A percentile compares a stretch with the other conserved stretches of the same genome.
Evolutionary conservation across 805 yeast species (phyloP).

Genomic region (Yamadazyma nakazawae): DNA sequence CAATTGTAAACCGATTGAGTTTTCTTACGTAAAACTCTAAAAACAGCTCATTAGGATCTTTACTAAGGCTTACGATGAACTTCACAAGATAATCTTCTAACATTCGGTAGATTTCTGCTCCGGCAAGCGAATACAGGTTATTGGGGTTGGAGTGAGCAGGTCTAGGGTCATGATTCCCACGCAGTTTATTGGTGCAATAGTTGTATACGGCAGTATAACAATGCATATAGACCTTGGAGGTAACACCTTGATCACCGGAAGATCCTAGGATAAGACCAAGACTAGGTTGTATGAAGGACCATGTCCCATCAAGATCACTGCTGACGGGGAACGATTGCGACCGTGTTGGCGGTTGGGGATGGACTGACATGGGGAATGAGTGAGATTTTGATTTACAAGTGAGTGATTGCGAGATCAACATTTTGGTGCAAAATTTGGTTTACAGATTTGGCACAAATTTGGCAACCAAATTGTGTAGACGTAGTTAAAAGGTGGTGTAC

Average conservation of each 20-base stretch:
- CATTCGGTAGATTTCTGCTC: slow-evolving; percentile 81
- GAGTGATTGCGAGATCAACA: not conserved
- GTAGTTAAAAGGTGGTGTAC: too few species aligned
- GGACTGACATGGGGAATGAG: not conserved
- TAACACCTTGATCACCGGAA: slow-evolving; percentile 62
- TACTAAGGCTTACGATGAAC: slow-evolving; percentile 52
- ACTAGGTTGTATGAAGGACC: slow-evolving; percentile 78
- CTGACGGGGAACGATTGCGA: slow-evolving; percentile 45
- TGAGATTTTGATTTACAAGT: not conserved
- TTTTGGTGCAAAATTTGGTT: too few species aligned
- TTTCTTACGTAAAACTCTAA: slow-evolving; percentile 79
- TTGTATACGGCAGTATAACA: slow-evolving; percentile 91
- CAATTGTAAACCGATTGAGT: slow-evolving; percentile 88
- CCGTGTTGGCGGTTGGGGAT: not conserved
- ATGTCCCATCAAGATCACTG: slow-evolving; percentile 64
- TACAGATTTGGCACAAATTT: not conserved
- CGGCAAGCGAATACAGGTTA: slow-evolving; percentile 58
- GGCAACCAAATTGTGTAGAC: too few species aligned
- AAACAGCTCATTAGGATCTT: slow-evolving; percentile 60
- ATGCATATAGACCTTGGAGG: slow-evolving; percentile 74
- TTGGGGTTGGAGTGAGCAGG: not conserved
- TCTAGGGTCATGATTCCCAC: slow-evolving; percentile 23
- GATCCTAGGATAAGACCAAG: slow-evolving; percentile 66
- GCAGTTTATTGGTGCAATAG: slow-evolving; percentile 80
- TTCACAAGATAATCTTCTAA: slow-evolving; percentile 61